Evolutionary conservation across 805 yeast genomes (phyloP), one percentile per base, ranked within the genome.

Genomic region (Vanderwaltozyma polyspora): DNA sequence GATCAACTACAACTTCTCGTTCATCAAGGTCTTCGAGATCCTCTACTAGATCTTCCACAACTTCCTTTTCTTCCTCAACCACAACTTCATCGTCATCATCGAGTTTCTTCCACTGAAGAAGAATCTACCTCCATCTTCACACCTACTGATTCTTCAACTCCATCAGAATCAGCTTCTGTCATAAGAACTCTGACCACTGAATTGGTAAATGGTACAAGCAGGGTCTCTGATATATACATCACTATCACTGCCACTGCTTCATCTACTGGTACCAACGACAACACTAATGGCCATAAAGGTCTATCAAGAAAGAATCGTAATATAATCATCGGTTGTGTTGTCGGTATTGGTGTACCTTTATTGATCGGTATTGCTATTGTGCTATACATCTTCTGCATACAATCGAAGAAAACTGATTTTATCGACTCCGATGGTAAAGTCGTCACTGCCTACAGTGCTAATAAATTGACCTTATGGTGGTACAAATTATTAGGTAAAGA

Each of bases 321-420:
- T 36, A 67, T 78, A 24, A 72, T 79, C 17, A 67, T 77, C 34
- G 86, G 86, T 26, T 76, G 77, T 38, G 78, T 74, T 19, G 78
- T 79, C 5, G 86, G 86, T 36, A 68, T 80, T 11, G 83, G 83
- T 34, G 74, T 76, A 1, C 82, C 87, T 2, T 42, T 71, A 0
- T 51, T 76, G 2, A 27, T 59, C 1, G 44, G 46, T 3, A 36
- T 42, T 3, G 32, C 41, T 4, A 36, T 52, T 6, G 23, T 54
- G n/a, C 30, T 55, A 3, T 58, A 58, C 32, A 38, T 49, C 32
- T 49, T 43, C 38, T 56, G 56, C 34, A 40, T 58, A 18, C 48
- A 45, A 32, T 44, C 59, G 4, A 53, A 44, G 29, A 50, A 49
- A 32, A 48, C 56, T 13, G 55, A 56, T 34, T 58, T 53, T 36